Percentiles rank a stretch among this genome's conserved stretches.
Evolutionary conservation across 129 eudicot genomes (phyloP).

Genomic region (Escallonia rubra): DNA sequence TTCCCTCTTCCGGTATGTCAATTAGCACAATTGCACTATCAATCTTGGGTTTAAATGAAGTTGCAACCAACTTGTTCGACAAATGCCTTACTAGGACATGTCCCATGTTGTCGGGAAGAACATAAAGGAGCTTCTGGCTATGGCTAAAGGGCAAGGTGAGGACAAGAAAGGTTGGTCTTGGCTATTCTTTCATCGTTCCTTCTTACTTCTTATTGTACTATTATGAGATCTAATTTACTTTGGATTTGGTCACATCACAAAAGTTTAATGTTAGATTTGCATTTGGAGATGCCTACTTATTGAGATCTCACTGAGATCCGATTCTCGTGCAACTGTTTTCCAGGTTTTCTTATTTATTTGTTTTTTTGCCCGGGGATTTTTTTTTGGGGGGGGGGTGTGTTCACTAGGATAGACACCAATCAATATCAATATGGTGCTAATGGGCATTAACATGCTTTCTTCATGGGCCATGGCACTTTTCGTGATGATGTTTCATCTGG

Average conservation of each 20-base stretch:
- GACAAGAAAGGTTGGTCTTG: conserved; percentile 42
- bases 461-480: no score
- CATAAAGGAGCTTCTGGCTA: conserved; percentile 51
- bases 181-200: not conserved
- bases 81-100: conserved; percentile 42
- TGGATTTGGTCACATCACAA: not conserved
- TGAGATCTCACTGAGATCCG: not conserved
- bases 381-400: not conserved
- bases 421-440: not conserved
- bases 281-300: not conserved
- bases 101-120: conserved; percentile 57
- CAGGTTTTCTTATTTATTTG: no score
- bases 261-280: not conserved
- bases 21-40: not conserved
- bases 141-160: conserved; percentile 48
- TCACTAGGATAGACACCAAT: not conserved
- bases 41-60: not conserved
- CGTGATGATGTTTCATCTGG: no score
- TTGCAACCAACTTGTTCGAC: not conserved
- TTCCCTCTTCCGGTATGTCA: conserved; percentile 56
- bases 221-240: not conserved
- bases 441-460: no score
- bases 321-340: no score
- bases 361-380: no score
- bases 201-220: not conserved